A percentile compares a stretch with the other conserved stretches of the same genome.
phyloP scores from a whole-genome alignment of 306 rosid species.

The Acmispon strigosus region DNA sequence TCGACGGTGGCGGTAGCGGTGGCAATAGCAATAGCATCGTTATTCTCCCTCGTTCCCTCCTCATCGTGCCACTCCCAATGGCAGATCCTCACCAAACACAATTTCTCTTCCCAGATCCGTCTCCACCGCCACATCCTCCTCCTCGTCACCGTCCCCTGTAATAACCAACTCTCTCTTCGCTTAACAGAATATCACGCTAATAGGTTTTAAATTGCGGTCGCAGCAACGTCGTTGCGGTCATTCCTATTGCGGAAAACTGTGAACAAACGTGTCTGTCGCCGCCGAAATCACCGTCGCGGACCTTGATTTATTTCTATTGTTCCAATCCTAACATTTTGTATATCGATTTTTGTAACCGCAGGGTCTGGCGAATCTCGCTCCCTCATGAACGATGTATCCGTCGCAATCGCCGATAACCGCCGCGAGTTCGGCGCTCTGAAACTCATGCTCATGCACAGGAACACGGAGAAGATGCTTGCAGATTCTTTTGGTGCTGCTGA shows the following conservation, averaged over 20 bases:
- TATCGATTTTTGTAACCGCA: conserved; percentile 28
- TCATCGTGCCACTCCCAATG: conserved; percentile 37
- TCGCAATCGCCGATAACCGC: conserved; percentile 12
- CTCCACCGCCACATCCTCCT: conserved; percentile 73
- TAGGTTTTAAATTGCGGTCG: too few species aligned
- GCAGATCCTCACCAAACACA: conserved; percentile 72
- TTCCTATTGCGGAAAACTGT: too few species aligned
- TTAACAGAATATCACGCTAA: too few species aligned
- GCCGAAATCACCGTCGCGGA: too few species aligned
- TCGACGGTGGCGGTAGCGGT: background rate
- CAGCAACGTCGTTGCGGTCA: too few species aligned
- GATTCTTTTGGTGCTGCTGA: conserved; percentile 51
- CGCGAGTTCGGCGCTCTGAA: conserved; percentile 42
- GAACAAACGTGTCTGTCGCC: too few species aligned
- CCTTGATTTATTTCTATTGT: too few species aligned
- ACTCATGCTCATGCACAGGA: conserved; percentile 53
- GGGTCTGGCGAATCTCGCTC: conserved; percentile 94
- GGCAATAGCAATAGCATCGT: background rate
- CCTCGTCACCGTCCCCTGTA: conserved; percentile 74
- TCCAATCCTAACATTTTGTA: background rate
- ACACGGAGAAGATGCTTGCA: conserved; percentile 49
- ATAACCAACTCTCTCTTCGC: background rate
- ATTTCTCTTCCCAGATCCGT: conserved; percentile 82
- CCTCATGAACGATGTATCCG: conserved; percentile 53
- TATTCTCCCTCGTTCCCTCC: background rate